These are phyloP conservation scores for Coriaria nepalensis DNA, from an alignment of 306 rosid genomes.

Conservation along the genomic window DNA sequence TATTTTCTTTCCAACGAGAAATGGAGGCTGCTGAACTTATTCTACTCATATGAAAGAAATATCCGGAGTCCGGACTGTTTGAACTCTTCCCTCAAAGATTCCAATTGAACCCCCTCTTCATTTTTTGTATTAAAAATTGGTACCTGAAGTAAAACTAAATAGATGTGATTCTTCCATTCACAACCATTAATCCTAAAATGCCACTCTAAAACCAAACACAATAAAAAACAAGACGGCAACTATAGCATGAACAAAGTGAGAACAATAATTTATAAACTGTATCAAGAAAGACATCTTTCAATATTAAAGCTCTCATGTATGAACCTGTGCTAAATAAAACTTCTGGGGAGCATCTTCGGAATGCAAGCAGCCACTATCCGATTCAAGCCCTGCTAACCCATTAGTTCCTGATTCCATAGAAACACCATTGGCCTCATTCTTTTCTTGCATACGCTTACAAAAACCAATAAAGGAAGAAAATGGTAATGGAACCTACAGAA, in stretches of 20 bases:
- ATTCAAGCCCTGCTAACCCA: slow-evolving; percentile 10
- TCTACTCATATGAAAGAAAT: slow-evolving; percentile 8
- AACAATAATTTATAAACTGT: slow-evolving; percentile 7
- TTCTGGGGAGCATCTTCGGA: slow-evolving; percentile 43
- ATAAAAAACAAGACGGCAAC: not conserved
- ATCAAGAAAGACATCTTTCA: slow-evolving; percentile 9
- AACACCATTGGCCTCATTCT: slow-evolving; percentile 18
- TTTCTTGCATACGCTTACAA: slow-evolving; percentile 39
- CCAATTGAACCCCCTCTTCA: slow-evolving; percentile 64
- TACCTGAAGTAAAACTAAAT: slow-evolving; percentile 33
- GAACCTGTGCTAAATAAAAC: slow-evolving; percentile 92
- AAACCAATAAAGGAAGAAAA: slow-evolving; percentile 55
- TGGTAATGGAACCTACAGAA: slow-evolving; percentile 57
- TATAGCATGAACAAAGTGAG: slow-evolving; percentile 2
- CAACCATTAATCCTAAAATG: not conserved
- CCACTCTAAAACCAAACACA: slow-evolving; percentile 1
- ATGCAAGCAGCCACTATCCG: slow-evolving; percentile 21
- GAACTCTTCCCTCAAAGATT: slow-evolving; percentile 46
- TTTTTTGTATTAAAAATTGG: slow-evolving; percentile 46
- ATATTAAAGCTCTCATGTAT: slow-evolving; percentile 9
- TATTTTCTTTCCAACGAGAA: slow-evolving; percentile 48
- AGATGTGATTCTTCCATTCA: not conserved
- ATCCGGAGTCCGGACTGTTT: slow-evolving; percentile 42
- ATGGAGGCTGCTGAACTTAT: slow-evolving; percentile 40
- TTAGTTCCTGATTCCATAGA: slow-evolving; percentile 12